Conservation (phyloP, 2,329 filamentous ascomycete genomes). For the Fusarium torreyae region DNA sequence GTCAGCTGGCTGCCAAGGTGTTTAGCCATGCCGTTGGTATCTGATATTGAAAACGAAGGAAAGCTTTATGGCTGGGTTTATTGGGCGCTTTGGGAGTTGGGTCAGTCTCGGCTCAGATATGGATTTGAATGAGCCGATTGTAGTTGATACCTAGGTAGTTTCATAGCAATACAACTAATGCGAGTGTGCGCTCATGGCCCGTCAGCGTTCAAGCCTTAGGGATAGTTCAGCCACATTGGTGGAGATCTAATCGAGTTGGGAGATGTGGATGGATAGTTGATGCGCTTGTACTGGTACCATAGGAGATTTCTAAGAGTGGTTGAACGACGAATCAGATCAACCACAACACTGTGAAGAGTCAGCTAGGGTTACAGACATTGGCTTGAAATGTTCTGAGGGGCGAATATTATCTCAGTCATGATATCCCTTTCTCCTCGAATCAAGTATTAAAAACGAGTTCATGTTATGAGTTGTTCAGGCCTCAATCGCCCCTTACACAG, state of each 20-base stretch:
- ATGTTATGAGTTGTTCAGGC: too few relatives aligned
- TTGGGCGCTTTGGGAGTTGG: slow-evolving; percentile 39
- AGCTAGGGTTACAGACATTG: too few relatives aligned
- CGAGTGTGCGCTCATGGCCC: background rate
- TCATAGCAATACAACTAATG: background rate
- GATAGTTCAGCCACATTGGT: background rate
- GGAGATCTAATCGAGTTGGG: background rate
- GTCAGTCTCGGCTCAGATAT: slow-evolving; percentile 12
- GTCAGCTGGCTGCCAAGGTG: slow-evolving; percentile 87
- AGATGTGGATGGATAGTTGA: background rate
- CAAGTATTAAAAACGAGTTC: too few relatives aligned
- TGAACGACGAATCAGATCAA: background rate
- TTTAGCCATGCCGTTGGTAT: slow-evolving; percentile 83
- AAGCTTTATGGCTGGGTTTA: slow-evolving; percentile 1
- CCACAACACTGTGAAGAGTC: background rate
- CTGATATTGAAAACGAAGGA: slow-evolving; percentile 45
- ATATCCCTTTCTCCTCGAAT: too few relatives aligned
- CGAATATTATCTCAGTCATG: too few relatives aligned
- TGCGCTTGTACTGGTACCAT: background rate
- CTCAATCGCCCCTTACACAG: too few relatives aligned
- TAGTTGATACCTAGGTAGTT: slow-evolving; percentile 16
- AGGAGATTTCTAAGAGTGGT: background rate
- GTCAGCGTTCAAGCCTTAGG: background rate
- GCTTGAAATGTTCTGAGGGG: too few relatives aligned
- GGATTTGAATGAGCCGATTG: slow-evolving; percentile 3